phyloP scores from a whole-genome alignment of 2,329 filamentous ascomycete species.

The Pseudogymnoascus sp. region DNA sequence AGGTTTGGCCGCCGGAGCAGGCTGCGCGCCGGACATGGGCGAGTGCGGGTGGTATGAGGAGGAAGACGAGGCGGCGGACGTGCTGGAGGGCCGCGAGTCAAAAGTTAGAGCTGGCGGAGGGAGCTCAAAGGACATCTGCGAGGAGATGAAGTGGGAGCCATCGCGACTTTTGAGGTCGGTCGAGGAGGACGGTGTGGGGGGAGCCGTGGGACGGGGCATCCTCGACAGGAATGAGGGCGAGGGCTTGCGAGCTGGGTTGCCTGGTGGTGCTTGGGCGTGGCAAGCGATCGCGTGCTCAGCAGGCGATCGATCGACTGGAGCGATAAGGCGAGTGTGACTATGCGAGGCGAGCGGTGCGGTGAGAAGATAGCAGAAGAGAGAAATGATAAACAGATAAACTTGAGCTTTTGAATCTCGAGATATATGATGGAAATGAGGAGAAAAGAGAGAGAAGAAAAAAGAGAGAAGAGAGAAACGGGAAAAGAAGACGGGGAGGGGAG shows the following conservation, averaged over 20 bases:
- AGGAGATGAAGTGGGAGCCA: constrained; percentile 51
- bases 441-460: neutral
- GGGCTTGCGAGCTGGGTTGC: neutral
- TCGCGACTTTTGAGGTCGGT: constrained; percentile 72
- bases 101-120: constrained; percentile 64
- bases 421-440: neutral
- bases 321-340: constrained; percentile 2
- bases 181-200: constrained; percentile 72
- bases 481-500: neutral
- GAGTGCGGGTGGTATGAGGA: constrained; percentile 43
- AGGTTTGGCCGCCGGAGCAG: constrained; percentile 29
- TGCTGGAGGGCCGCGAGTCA: constrained; percentile 40
- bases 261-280: neutral
- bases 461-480: neutral
- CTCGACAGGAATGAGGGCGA: constrained; percentile 12
- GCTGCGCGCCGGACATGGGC: constrained; percentile 35
- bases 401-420: neutral
- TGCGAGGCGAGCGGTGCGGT: neutral
- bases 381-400: neutral
- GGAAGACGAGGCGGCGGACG: constrained; percentile 37
- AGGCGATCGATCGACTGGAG: neutral
- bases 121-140: constrained; percentile 66
- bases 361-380: neutral
- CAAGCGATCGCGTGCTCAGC: constrained; percentile 10
- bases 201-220: constrained; percentile 62